Evolutionary conservation across 768 basidiomycete species (phyloP).

Genomic region (Suillus hirtellus): DNA sequence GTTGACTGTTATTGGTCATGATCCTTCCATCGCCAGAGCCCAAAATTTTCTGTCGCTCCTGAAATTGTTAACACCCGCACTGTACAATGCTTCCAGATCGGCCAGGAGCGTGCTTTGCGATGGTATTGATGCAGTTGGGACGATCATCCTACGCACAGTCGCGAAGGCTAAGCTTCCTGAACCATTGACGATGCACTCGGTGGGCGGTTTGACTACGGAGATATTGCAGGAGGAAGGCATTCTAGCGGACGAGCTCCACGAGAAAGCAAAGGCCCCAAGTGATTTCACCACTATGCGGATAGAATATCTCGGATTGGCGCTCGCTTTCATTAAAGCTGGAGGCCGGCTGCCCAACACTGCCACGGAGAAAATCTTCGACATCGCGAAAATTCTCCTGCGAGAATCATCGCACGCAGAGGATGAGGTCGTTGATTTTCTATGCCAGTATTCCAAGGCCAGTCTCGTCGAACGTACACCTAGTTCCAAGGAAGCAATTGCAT

Average conservation of each 20-base stretch:
- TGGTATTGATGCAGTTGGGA: constrained; percentile 67
- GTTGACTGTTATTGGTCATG: constrained; percentile 78
- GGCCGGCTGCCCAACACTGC: constrained; percentile 43
- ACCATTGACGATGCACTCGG: constrained; percentile 18
- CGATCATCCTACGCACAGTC: constrained; percentile 47
- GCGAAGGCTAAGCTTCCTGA: constrained; percentile 47
- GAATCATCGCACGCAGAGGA: constrained; percentile 44
- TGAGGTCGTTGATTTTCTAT: constrained; percentile 52
- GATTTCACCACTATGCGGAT: constrained; percentile 59
- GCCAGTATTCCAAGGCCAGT: constrained; percentile 48
- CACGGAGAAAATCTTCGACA: constrained; percentile 50
- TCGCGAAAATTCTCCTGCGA: constrained; percentile 55
- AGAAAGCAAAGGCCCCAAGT: constrained; percentile 50
- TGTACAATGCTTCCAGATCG: constrained; percentile 56
- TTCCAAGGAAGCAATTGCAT: constrained; percentile 49
- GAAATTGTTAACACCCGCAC: constrained; percentile 51
- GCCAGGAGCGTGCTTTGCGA: constrained; percentile 60
- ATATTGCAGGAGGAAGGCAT: constrained; percentile 26
- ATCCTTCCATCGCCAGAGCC: constrained; percentile 63
- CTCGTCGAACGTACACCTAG: constrained; percentile 47
- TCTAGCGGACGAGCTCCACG: constrained; percentile 37
- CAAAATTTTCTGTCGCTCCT: constrained; percentile 69
- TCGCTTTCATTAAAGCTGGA: constrained; percentile 50
- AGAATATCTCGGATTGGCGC: constrained; percentile 61
- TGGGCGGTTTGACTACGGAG: constrained; percentile 15